These are phyloP conservation scores for Berberis vulgaris DNA, from an alignment of 164 flowering plant genomes.

Conservation along the genomic window DNA sequence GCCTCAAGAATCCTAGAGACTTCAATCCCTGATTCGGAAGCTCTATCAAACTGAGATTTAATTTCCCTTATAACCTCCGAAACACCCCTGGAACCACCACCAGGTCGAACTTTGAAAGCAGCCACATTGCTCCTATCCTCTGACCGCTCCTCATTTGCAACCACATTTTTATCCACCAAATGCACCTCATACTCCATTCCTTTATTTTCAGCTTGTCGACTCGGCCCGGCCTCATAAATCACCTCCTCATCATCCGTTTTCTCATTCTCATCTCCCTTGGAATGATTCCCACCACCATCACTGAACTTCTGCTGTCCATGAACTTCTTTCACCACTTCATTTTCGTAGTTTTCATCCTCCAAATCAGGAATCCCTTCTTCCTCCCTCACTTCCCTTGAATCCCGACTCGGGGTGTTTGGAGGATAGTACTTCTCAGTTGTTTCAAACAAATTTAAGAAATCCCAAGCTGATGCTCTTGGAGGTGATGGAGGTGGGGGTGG, in stretches of 20 bases:
- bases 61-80: slow-evolving; percentile 58
- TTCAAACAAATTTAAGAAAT: slow-evolving; percentile 68
- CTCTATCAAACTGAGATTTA: slow-evolving; percentile 62
- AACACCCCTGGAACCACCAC: slow-evolving; percentile 30
- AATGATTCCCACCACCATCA: slow-evolving; percentile 23
- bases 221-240: slow-evolving; percentile 36
- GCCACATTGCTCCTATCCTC: slow-evolving; percentile 32
- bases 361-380: slow-evolving; percentile 98
- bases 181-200: slow-evolving; percentile 63
- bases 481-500: slow-evolving; percentile 89
- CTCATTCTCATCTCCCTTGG: slow-evolving; percentile 13
- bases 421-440: slow-evolving; percentile 35
- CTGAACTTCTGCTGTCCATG: slow-evolving; percentile 46
- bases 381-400: slow-evolving; percentile 79
- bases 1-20: slow-evolving; percentile 77
- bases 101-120: slow-evolving; percentile 23
- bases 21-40: slow-evolving; percentile 64
- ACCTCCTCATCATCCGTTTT: slow-evolving; percentile 15
- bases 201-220: slow-evolving; percentile 27
- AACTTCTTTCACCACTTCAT: slow-evolving; percentile 80
- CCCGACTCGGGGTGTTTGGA: slow-evolving; percentile 57
- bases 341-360: slow-evolving; percentile 70
- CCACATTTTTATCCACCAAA: slow-evolving; percentile 70
- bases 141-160: slow-evolving; percentile 31
- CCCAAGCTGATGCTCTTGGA: slow-evolving; percentile 68